phyloP scores from a whole-genome alignment of 345 rosid species.

The Physaria fendleri region DNA sequence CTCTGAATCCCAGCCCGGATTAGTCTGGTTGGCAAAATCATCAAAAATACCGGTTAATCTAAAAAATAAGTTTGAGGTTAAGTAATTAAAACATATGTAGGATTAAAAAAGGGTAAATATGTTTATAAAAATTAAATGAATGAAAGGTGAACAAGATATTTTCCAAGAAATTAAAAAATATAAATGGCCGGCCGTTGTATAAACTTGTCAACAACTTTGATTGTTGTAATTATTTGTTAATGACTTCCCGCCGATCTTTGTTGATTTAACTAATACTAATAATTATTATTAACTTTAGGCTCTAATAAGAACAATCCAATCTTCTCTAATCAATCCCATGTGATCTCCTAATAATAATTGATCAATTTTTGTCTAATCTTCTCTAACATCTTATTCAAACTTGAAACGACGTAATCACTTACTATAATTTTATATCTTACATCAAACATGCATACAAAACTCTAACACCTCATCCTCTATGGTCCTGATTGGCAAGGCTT shows the following conservation, averaged over 20 bases:
- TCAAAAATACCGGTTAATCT: too few species aligned
- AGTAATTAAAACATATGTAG: too few species aligned
- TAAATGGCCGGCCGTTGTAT: too few species aligned
- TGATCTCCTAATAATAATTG: constrained; percentile 19
- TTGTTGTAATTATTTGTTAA: constrained; percentile 5
- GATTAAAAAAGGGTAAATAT: too few species aligned
- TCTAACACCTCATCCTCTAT: constrained; percentile 9
- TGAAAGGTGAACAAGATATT: too few species aligned
- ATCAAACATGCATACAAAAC: constrained; percentile 26
- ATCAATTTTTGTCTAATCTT: constrained; percentile 16
- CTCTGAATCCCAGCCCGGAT: too few species aligned
- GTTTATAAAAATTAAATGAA: too few species aligned
- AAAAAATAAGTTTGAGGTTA: not conserved
- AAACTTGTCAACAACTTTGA: too few species aligned
- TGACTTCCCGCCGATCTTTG: constrained; percentile 10
- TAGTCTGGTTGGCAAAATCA: too few species aligned
- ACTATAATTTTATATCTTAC: too few species aligned
- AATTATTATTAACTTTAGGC: constrained; percentile 1
- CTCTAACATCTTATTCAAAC: constrained; percentile 16
- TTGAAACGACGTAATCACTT: constrained; percentile 20
- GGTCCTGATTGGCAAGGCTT: too few species aligned
- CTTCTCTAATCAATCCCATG: constrained; percentile 12
- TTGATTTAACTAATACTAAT: constrained; percentile 2
- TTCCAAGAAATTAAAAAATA: too few species aligned
- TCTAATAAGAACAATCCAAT: not conserved